Conservation (phyloP, 106 monocot genomes). For the Triglochin maritima region DNA sequence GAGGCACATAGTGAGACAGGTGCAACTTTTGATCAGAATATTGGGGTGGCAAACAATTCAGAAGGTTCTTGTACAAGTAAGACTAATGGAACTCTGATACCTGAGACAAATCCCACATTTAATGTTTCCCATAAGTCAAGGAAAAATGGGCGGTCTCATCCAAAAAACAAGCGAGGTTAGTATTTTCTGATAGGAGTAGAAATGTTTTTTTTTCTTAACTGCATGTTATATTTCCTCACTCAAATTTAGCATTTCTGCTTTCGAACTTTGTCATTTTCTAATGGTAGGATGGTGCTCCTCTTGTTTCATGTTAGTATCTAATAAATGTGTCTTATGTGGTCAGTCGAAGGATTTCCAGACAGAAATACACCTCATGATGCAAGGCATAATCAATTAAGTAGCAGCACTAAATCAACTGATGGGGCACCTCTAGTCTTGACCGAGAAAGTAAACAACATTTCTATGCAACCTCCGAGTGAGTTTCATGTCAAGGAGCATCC, state of each 20-base stretch:
- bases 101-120: slow-evolving; percentile 18
- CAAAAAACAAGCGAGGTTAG: slow-evolving; percentile 48
- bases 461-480: slow-evolving; percentile 5
- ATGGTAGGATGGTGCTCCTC: too few relatives aligned
- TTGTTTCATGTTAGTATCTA: too few relatives aligned
- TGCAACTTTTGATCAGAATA: slow-evolving; percentile 7
- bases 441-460: slow-evolving; percentile 14
- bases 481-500: slow-evolving; percentile 6
- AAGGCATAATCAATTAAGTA: slow-evolving; percentile 5
- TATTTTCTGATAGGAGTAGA: not conserved
- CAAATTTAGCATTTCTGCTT: too few relatives aligned
- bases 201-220: not conserved
- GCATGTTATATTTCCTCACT: too few relatives aligned
- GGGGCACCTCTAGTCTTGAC: slow-evolving; percentile 6
- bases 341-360: slow-evolving; percentile 14
- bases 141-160: slow-evolving; percentile 22
- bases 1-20: slow-evolving; percentile 2
- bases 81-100: slow-evolving; percentile 11
- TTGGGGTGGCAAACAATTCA: slow-evolving; percentile 8
- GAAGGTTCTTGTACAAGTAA: slow-evolving; percentile 17
- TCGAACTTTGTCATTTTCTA: too few relatives aligned
- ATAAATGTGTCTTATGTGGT: slow-evolving; percentile 7
- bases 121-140: slow-evolving; percentile 33
- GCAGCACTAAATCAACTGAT: slow-evolving; percentile 13
- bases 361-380: slow-evolving; percentile 15